Conservation (phyloP, 2,329 filamentous ascomycete species). For the Nothophaeocryptopus gaeumannii region DNA sequence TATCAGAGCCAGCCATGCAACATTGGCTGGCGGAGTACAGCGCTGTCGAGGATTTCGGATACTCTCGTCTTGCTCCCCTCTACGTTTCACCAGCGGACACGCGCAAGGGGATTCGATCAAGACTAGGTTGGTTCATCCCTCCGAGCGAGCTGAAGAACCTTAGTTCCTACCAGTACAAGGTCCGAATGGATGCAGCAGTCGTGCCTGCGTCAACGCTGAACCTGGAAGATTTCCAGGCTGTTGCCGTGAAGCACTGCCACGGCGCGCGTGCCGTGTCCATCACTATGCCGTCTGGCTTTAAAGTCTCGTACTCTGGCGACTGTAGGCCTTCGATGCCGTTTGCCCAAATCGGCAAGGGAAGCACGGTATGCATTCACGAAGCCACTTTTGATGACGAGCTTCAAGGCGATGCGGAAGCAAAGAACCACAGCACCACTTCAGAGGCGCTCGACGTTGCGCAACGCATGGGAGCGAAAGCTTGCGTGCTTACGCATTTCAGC, state of each 20-base stretch:
- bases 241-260: slow-evolving; percentile 73
- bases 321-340: slow-evolving; percentile 76
- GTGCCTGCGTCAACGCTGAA: slow-evolving; percentile 51
- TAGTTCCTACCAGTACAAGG: slow-evolving; percentile 23
- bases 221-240: slow-evolving; percentile 64
- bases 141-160: slow-evolving; percentile 25
- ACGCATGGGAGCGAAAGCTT: slow-evolving; percentile 73
- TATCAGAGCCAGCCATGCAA: slow-evolving; percentile 69
- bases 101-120: slow-evolving; percentile 21
- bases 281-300: slow-evolving; percentile 75
- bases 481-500: slow-evolving; percentile 90
- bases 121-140: slow-evolving; percentile 36
- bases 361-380: slow-evolving; percentile 88
- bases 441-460: slow-evolving; percentile 79
- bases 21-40: slow-evolving; percentile 77
- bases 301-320: slow-evolving; percentile 90
- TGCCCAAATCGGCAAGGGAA: slow-evolving; percentile 65
- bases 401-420: slow-evolving; percentile 70
- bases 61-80: slow-evolving; percentile 57
- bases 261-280: slow-evolving; percentile 73
- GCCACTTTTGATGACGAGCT: slow-evolving; percentile 93
- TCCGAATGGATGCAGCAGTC: slow-evolving; percentile 19
- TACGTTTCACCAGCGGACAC: slow-evolving; percentile 36
- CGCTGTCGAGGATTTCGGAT: slow-evolving; percentile 72
- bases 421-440: slow-evolving; percentile 84